phyloP scores from a whole-genome alignment of 2,329 filamentous ascomycete species.

The Epichloe gansuensis region DNA sequence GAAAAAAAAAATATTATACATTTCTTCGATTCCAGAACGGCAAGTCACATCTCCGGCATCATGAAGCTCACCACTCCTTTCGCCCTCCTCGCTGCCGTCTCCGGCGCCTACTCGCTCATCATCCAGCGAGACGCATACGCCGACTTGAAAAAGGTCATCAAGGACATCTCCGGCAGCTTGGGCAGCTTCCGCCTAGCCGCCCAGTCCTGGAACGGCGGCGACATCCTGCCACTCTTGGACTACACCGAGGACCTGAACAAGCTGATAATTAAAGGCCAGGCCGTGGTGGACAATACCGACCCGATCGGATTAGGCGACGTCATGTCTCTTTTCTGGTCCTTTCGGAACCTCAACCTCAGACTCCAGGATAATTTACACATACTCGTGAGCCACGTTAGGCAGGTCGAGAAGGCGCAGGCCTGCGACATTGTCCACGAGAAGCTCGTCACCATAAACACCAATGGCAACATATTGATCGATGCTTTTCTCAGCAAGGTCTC shows the following conservation, averaged over 20 bases:
- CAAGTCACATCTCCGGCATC: background rate
- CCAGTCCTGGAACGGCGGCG: background rate
- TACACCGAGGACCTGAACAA: background rate
- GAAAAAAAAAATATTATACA: background rate
- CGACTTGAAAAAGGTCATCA: background rate
- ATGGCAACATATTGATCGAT: background rate
- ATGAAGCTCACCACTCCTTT: slow-evolving; percentile 3
- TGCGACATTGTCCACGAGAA: background rate
- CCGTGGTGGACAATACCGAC: background rate
- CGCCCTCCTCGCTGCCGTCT: slow-evolving; percentile 1
- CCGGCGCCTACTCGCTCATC: background rate
- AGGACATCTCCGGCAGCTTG: background rate
- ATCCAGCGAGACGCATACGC: background rate
- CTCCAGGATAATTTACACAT: background rate
- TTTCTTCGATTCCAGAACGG: background rate
- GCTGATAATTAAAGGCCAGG: background rate
- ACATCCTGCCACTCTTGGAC: background rate
- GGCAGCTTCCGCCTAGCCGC: background rate
- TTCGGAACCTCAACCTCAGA: background rate
- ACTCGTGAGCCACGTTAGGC: background rate
- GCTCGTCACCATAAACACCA: background rate
- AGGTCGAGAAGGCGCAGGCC: background rate
- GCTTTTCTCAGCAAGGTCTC: slow-evolving; percentile 1
- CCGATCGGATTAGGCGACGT: background rate
- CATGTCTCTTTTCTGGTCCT: background rate